Conservation (phyloP, 768 basidiomycete species). For the Phylloporus arenicola region DNA sequence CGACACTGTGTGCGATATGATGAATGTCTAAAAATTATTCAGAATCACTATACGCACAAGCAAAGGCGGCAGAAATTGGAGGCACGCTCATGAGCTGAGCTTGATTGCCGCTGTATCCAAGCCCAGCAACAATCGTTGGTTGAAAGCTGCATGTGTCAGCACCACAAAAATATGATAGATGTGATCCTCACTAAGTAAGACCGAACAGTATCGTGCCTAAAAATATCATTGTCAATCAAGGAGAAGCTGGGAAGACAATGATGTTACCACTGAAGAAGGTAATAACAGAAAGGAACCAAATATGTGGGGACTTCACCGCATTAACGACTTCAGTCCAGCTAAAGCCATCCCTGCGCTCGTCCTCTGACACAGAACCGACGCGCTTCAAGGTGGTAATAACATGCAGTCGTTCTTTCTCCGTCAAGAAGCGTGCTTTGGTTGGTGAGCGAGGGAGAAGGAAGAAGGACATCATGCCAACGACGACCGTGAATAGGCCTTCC, state of each 20-base stretch:
- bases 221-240: not conserved
- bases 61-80: slow-evolving; percentile 46
- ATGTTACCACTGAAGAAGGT: slow-evolving; percentile 50
- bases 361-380: slow-evolving; percentile 33
- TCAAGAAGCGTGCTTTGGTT: slow-evolving; percentile 45
- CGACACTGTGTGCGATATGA: slow-evolving; percentile 22
- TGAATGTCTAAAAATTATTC: not conserved
- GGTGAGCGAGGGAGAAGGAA: slow-evolving; percentile 45
- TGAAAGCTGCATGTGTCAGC: slow-evolving; percentile 51
- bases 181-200: slow-evolving; percentile 20
- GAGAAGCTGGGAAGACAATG: not conserved
- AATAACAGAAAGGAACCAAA: slow-evolving; percentile 44
- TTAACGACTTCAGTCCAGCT: slow-evolving; percentile 51
- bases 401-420: slow-evolving; percentile 43
- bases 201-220: slow-evolving; percentile 15
- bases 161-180: slow-evolving; percentile 19
- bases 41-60: slow-evolving; percentile 29
- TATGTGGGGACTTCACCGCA: slow-evolving; percentile 50
- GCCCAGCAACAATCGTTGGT: slow-evolving; percentile 62
- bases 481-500: slow-evolving; percentile 60
- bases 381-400: slow-evolving; percentile 27
- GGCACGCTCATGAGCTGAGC: slow-evolving; percentile 62
- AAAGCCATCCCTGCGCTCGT: slow-evolving; percentile 41
- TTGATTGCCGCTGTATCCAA: slow-evolving; percentile 49
- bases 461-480: slow-evolving; percentile 49